These are phyloP conservation scores for Aspergillus heteromorphus DNA, from an alignment of 495 filamentous ascomycete species.

Conservation along the genomic window DNA sequence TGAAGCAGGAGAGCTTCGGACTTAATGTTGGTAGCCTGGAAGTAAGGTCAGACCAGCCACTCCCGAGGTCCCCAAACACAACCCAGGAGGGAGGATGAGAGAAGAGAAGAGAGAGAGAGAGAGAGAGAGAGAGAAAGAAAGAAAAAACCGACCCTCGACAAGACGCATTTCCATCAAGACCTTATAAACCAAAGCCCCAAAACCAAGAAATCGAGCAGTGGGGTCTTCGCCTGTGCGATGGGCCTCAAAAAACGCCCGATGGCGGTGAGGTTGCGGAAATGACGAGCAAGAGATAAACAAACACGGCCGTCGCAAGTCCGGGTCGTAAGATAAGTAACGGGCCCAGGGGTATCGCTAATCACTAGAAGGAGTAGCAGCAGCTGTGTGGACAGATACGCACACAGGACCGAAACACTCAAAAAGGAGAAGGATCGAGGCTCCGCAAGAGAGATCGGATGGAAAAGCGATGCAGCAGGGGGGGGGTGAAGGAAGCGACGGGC, in stretches of 20 bases:
- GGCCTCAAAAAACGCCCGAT: background rate
- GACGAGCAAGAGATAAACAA: background rate
- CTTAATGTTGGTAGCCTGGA: slow-evolving; percentile 8
- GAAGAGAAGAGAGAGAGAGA: too few relatives aligned
- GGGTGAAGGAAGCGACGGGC: background rate
- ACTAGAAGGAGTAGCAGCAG: too few relatives aligned
- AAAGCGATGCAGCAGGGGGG: background rate
- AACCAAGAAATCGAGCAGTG: background rate
- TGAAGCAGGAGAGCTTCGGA: slow-evolving; percentile 11
- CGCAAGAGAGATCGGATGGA: background rate
- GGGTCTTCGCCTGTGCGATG: background rate
- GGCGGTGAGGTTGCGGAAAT: background rate
- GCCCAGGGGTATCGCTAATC: background rate
- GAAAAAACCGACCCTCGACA: background rate
- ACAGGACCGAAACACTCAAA: too few relatives aligned
- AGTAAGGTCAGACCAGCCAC: background rate
- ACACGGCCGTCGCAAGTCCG: background rate
- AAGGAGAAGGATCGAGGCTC: background rate
- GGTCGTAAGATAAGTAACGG: background rate
- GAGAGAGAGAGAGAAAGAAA: background rate
- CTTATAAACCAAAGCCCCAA: background rate
- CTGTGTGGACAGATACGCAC: too few relatives aligned
- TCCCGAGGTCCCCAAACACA: background rate
- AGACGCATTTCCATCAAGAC: background rate
- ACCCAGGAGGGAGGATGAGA: background rate